Conservation (phyloP, 202 grass and related monocot species). For the Schoenoplectus tabernaemontani region DNA sequence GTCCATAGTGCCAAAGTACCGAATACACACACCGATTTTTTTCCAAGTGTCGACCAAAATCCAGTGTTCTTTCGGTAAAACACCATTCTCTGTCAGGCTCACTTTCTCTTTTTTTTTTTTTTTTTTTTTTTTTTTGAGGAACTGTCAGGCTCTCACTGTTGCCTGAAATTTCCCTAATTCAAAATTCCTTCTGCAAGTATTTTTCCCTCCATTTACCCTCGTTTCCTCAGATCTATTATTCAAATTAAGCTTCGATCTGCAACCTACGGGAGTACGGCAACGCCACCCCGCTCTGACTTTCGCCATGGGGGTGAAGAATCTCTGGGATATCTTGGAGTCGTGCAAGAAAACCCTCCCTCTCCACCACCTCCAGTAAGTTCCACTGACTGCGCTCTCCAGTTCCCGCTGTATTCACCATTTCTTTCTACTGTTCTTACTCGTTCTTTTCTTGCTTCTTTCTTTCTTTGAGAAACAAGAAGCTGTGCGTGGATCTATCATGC, state of each 20-base stretch:
- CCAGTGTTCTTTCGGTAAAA: too few relatives aligned
- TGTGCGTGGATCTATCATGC: conserved; percentile 92
- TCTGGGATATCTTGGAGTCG: conserved; percentile 93
- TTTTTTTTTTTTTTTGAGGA: too few relatives aligned
- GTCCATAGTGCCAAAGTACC: too few relatives aligned
- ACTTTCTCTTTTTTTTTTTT: too few relatives aligned
- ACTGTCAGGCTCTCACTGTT: neutral
- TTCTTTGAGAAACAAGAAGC: conserved; percentile 67
- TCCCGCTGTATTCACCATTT: neutral
- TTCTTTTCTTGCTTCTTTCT: conserved; percentile 2
- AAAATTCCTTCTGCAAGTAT: neutral
- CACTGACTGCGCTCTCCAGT: neutral
- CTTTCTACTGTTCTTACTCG: neutral
- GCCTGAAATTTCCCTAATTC: neutral
- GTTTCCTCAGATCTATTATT: neutral
- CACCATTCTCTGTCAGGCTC: too few relatives aligned
- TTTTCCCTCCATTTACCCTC: neutral
- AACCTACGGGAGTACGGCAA: neutral
- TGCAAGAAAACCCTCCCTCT: conserved; percentile 95
- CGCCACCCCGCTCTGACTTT: neutral
- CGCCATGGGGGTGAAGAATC: conserved; percentile 78
- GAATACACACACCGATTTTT: too few relatives aligned
- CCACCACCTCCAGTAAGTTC: conserved; percentile 64
- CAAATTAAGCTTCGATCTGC: neutral
- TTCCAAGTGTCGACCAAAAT: too few relatives aligned